phyloP scores from a whole-genome alignment of 345 rosid species.

The Sisymbrium irio region DNA sequence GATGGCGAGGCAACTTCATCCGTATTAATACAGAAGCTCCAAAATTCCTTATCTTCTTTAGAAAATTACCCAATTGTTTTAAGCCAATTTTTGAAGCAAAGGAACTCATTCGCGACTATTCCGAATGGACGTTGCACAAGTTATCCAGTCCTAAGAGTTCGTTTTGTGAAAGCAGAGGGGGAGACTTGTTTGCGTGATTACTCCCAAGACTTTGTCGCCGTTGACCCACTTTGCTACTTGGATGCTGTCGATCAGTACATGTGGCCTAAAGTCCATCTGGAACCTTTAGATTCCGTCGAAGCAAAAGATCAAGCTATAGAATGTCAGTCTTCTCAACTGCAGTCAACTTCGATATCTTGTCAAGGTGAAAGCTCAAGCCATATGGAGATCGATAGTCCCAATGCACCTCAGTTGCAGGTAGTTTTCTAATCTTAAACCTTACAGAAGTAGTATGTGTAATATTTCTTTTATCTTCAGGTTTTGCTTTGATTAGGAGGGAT shows the following conservation, averaged over 20 bases:
- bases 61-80: conserved; percentile 77
- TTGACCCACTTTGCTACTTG: conserved; percentile 76
- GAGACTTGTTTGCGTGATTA: conserved; percentile 62
- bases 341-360: conserved; percentile 44
- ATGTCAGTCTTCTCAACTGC: conserved; percentile 38
- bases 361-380: conserved; percentile 51
- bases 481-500: conserved; percentile 36
- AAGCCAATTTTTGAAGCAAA: conserved; percentile 54
- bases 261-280: conserved; percentile 52
- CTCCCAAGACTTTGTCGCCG: conserved; percentile 52
- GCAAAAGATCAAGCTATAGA: conserved; percentile 38
- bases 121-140: conserved; percentile 53
- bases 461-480: not conserved
- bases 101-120: conserved; percentile 58
- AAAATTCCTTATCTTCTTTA: conserved; percentile 70
- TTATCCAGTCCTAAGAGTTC: conserved; percentile 71
- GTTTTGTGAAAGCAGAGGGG: conserved; percentile 65
- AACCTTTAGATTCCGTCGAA: conserved; percentile 40
- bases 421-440: conserved; percentile 10
- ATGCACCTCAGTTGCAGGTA: conserved; percentile 58
- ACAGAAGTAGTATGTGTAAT: conserved; percentile 16
- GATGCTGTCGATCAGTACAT: conserved; percentile 65
- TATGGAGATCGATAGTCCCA: conserved; percentile 44
- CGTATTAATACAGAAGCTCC: conserved; percentile 61
- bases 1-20: conserved; percentile 53